Base-by-base conservation (phyloP, 2,329 filamentous ascomycete genomes). In the Huntiella bhutanensis region DNA sequence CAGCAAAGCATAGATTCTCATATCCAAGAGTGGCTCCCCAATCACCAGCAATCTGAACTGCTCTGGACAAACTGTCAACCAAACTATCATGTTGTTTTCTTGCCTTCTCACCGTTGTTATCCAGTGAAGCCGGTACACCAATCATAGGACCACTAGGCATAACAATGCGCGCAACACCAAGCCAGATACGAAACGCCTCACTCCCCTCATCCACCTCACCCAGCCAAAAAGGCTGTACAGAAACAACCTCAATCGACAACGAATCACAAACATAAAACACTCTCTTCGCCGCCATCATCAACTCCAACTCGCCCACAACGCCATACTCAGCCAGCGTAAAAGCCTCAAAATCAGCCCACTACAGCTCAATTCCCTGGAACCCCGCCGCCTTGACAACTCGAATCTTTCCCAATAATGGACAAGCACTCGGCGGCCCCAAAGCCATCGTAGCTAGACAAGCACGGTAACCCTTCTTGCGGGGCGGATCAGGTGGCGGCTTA, bases 401-500 rank as follows among this genome's bases (percentile, higher is more conserved):
- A 19, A 55, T 45, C 45, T 55, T 55, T 13, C 33, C 50, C n/a
- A 49, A 35, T n/a, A 55, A 47, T 8, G 47, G 35, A 40, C 52
- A 53, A 4, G 46, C 5, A 8, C 40, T 41, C 3, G 51, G 43
- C 4, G 40, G 41, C 10, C 54, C 53, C 4, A 55, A 52, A 4
- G 51, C 52, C 53, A 55, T 55, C 33, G 54, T 55, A 2, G 51
- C 53, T 5, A 54, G 53, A 36, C 51, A 48, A 5, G 53, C 50
- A 5, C 17, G 41, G 45, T 52, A 50, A 11, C 43, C 43, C n/a
- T 43, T 22, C 5, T 10, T 48, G 16, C 15, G 8, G 3, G 15
- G 33, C 32, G n/a, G 4, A 33, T 38, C 34, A 5, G 17, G 5
- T 5, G 2, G 17, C 17, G 17, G 17, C 17, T 5, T 1, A 19